These are phyloP conservation scores for Fusarium nodosum DNA, from an alignment of 2,329 filamentous ascomycete species.

Conservation along the genomic window DNA sequence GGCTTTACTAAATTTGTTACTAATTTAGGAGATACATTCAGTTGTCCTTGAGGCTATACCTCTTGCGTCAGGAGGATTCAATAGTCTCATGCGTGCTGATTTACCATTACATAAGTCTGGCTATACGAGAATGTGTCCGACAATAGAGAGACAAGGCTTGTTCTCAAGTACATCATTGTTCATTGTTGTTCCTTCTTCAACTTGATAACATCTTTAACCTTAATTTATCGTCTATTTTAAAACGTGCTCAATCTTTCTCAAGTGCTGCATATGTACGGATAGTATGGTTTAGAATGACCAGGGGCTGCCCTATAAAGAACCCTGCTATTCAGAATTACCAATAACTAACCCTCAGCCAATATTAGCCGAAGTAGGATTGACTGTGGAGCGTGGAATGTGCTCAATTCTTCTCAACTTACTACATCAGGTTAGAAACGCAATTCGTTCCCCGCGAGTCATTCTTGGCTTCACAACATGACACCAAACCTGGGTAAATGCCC, in stretches of 20 bases:
- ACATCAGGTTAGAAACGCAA: not conserved
- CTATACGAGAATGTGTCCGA: too few species aligned
- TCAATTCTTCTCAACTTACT: conserved; percentile 1
- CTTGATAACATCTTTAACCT: not conserved
- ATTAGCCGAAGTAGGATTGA: not conserved
- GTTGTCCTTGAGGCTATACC: too few species aligned
- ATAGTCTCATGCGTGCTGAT: too few species aligned
- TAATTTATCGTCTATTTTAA: not conserved
- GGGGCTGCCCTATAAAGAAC: not conserved
- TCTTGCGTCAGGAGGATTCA: too few species aligned
- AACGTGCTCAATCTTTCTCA: not conserved
- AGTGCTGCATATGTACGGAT: too few species aligned
- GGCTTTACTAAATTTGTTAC: not conserved
- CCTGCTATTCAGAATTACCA: not conserved
- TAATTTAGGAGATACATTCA: too few species aligned
- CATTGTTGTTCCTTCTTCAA: too few species aligned
- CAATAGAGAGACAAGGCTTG: too few species aligned
- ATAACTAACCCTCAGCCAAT: too few species aligned
- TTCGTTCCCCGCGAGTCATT: fast-evolving
- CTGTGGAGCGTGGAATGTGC: not conserved
- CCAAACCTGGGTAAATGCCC: not conserved
- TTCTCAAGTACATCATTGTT: too few species aligned
- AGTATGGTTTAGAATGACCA: not conserved
- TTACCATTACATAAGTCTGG: too few species aligned
- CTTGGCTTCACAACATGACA: not conserved